Evolutionary conservation across 139 green algal genomes (phyloP).

Genomic region (Chlamydomonas eustigma): DNA sequence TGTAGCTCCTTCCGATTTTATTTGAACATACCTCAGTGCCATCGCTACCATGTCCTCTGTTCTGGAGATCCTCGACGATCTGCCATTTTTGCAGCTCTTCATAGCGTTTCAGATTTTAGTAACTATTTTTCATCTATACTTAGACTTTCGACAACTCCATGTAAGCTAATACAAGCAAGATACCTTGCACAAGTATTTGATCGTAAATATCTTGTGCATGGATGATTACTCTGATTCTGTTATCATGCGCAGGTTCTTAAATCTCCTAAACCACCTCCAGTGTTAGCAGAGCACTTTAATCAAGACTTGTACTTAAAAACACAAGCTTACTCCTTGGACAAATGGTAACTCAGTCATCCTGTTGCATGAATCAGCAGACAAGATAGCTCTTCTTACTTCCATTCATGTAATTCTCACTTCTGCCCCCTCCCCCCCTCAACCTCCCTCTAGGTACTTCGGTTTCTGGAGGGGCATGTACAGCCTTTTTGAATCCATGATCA

Average conservation of each 20-base stretch:
- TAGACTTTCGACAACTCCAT: constrained; percentile 57
- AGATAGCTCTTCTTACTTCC: too few species aligned
- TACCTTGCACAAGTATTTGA: too few species aligned
- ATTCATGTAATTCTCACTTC: too few species aligned
- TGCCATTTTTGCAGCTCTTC: constrained; percentile 50
- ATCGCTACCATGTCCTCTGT: constrained; percentile 4
- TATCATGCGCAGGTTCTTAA: constrained; percentile 17
- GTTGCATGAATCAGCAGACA: too few species aligned
- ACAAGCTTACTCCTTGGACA: constrained; percentile 69
- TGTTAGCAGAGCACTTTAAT: constrained; percentile 25
- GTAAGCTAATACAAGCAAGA: too few species aligned
- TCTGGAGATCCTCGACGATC: background rate
- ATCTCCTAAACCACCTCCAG: constrained; percentile 14
- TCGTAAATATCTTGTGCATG: too few species aligned
- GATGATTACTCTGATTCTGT: too few species aligned
- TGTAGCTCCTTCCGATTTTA: too few species aligned
- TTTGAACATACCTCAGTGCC: too few species aligned
- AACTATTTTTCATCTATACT: constrained; percentile 47
- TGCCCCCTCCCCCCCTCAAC: background rate
- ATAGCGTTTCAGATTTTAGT: constrained; percentile 50
- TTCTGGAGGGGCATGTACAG: constrained; percentile 32
- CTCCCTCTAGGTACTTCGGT: constrained; percentile 39
- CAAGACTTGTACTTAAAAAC: constrained; percentile 49
- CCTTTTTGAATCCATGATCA: constrained; percentile 21
- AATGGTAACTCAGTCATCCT: too few species aligned